Evolutionary conservation across 139 green algal genomes (phyloP).

Genomic region (Desmodesmus armatus): DNA sequence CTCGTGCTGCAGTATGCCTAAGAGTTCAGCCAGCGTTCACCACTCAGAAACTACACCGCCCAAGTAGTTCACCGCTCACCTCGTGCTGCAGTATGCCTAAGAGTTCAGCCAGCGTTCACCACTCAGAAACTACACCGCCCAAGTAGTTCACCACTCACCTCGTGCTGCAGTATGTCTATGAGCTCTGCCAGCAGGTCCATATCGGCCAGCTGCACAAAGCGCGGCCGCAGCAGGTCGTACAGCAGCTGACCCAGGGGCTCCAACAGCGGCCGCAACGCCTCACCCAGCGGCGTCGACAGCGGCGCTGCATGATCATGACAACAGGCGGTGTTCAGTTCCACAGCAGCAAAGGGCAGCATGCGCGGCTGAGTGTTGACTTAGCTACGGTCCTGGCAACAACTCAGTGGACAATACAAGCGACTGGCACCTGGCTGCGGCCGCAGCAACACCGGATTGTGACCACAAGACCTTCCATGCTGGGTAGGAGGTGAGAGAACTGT

Average conservation of each 20-base stretch:
- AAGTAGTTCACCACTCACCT: constrained; percentile 72
- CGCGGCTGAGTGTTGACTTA: too few species aligned
- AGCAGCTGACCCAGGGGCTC: constrained; percentile 91
- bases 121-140: neutral
- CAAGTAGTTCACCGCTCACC: too few species aligned
- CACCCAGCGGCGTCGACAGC: constrained; percentile 24
- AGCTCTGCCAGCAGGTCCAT: constrained; percentile 91
- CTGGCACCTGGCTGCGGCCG: too few species aligned
- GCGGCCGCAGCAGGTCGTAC: constrained; percentile 85
- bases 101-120: constrained; percentile 81
- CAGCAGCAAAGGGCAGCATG: too few species aligned
- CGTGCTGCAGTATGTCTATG: constrained; percentile 86
- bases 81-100: too few species aligned
- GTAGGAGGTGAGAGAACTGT: too few species aligned
- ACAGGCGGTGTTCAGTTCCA: too few species aligned
- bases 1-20: too few species aligned
- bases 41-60: neutral
- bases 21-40: neutral
- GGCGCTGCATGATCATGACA: neutral
- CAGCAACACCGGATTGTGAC: too few species aligned
- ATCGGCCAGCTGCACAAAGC: constrained; percentile 82
- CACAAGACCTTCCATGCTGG: too few species aligned
- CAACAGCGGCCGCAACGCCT: constrained; percentile 77
- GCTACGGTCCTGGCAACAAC: too few species aligned
- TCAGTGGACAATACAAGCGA: too few species aligned